phyloP scores from a whole-genome alignment of 2,329 filamentous ascomycete species.

The Sporothrix euskadiensis region DNA sequence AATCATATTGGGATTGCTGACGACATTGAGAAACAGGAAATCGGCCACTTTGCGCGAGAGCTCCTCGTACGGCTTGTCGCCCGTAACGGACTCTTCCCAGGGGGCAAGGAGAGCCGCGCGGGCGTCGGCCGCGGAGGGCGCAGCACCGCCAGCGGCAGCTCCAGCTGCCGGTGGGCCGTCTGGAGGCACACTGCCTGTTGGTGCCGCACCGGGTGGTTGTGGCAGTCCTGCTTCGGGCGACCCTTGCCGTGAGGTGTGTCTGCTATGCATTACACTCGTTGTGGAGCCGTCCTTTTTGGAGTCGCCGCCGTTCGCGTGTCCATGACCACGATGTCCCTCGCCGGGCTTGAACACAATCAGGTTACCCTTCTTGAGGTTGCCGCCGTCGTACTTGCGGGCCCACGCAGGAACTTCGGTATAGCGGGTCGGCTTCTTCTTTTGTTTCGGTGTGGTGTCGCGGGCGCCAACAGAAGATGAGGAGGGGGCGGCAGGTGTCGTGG shows the following conservation, averaged over 20 bases:
- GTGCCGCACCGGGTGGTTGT: background rate
- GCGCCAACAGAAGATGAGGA: background rate
- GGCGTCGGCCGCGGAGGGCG: slow-evolving; percentile 32
- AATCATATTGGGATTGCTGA: slow-evolving; percentile 64
- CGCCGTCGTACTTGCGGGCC: slow-evolving; percentile 48
- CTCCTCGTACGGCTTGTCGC: slow-evolving; percentile 70
- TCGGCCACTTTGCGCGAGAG: slow-evolving; percentile 75
- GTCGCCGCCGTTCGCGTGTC: slow-evolving; percentile 44
- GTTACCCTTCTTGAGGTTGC: slow-evolving; percentile 47
- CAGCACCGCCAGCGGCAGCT: slow-evolving; percentile 29
- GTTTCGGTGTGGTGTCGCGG: background rate
- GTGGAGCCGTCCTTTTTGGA: slow-evolving; percentile 32
- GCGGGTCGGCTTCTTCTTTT: slow-evolving; percentile 42
- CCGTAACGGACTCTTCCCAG: slow-evolving; percentile 69
- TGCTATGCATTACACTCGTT: slow-evolving; percentile 42
- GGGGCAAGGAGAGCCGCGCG: slow-evolving; percentile 47
- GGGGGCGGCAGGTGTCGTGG: background rate
- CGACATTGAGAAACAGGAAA: slow-evolving; percentile 72
- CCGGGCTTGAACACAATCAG: slow-evolving; percentile 48
- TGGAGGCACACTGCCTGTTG: background rate
- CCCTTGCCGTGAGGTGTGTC: slow-evolving; percentile 51
- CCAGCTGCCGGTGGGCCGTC: background rate
- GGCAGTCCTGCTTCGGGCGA: slow-evolving; percentile 35
- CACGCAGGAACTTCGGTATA: slow-evolving; percentile 49
- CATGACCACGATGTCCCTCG: slow-evolving; percentile 32